These are phyloP conservation scores for Tinospora cordifolia DNA, from an alignment of 164 flowering plant genomes.

Conservation along the genomic window DNA sequence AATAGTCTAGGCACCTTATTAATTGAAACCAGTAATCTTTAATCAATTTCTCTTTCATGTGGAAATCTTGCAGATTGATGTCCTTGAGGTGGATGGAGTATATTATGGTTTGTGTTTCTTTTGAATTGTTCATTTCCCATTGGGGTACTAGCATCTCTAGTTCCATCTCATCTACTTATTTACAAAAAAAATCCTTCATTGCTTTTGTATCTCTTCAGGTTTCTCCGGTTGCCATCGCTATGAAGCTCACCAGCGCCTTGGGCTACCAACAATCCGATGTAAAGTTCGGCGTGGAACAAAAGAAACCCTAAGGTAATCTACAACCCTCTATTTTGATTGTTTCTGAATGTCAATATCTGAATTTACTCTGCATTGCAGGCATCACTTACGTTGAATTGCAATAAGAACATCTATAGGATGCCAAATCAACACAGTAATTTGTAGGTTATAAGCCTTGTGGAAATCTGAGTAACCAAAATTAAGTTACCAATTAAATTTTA, in stretches of 20 bases:
- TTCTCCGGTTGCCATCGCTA: slow-evolving; percentile 90
- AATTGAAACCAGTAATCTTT: not conserved
- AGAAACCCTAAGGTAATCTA: slow-evolving; percentile 65
- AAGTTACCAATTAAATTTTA: not conserved
- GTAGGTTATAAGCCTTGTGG: not conserved
- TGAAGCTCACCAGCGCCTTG: slow-evolving; percentile 84
- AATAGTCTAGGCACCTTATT: not conserved
- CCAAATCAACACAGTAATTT: not conserved
- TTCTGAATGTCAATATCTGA: not conserved
- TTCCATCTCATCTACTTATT: not conserved
- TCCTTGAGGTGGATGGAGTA: slow-evolving; percentile 91
- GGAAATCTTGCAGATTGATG: slow-evolving; percentile 79
- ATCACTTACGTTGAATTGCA: slow-evolving; percentile 53
- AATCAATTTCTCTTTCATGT: not conserved
- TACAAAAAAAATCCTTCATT: not conserved
- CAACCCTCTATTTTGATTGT: not conserved
- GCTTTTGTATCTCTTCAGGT: slow-evolving; percentile 29
- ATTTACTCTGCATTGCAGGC: slow-evolving; percentile 37
- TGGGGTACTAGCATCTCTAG: not conserved
- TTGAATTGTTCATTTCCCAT: not conserved
- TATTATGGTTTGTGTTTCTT: slow-evolving; percentile 64
- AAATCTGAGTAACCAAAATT: not conserved
- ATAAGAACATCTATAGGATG: not conserved
- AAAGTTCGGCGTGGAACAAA: slow-evolving; percentile 79
- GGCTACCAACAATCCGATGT: slow-evolving; percentile 82